Conservation (phyloP, 208 protist genomes). For the Porcisia hertigi region DNA sequence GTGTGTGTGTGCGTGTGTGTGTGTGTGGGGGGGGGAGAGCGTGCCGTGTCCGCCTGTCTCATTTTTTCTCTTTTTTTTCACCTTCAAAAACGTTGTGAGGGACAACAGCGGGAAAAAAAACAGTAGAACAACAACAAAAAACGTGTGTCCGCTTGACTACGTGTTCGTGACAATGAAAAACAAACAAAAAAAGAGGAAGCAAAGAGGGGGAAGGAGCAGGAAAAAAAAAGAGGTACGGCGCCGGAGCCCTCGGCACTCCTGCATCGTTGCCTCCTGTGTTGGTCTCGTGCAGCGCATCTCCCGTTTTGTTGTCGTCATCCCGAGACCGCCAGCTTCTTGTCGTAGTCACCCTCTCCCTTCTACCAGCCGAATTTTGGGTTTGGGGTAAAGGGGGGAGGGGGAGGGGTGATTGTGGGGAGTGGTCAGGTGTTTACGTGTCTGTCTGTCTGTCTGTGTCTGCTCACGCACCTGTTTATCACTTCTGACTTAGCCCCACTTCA, state of each 20-base stretch:
- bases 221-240: no score
- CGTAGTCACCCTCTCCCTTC: neutral
- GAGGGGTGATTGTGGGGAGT: neutral
- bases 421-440: neutral
- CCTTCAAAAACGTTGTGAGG: no score
- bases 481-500: no score
- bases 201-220: neutral
- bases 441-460: neutral
- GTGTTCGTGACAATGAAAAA: no score
- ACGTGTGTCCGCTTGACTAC: no score
- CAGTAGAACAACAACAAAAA: no score
- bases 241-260: neutral
- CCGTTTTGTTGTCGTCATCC: neutral
- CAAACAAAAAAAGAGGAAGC: no score
- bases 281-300: neutral
- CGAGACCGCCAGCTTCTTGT: neutral
- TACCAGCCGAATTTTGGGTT: neutral
- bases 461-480: neutral
- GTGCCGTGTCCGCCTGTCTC: no score
- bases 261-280: neutral
- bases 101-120: no score
- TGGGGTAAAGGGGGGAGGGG: neutral
- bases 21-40: no score
- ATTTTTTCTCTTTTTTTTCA: no score
- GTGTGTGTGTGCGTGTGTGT: no score